Evolutionary conservation across 2,329 filamentous ascomycete genomes (phyloP), one percentile per base, ranked within the genome.

Genomic region (Talaromyces sp.): DNA sequence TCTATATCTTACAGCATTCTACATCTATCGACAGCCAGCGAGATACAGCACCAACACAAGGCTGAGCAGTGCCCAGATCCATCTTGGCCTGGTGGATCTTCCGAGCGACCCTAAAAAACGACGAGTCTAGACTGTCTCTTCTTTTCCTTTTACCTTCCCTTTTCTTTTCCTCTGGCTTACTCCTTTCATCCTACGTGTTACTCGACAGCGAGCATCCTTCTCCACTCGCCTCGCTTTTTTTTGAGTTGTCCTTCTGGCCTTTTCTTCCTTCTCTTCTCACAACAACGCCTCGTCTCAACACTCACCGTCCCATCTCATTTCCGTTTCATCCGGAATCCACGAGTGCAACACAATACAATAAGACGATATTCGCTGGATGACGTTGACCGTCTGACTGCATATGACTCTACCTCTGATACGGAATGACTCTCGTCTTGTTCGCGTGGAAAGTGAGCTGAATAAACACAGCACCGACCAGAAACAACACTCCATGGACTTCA

Each of bases 41-140:
- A 28, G 13, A 3, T 25, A n/a, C 6, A 28, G 3, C 25, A 7
- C 25, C 25, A 28, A 28, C n/a, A 28, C 50, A 28, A 39, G 33
- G 50, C 50, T 25, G 46, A 19, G 43, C n/a, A 15, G 8, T 17
- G 21, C 7, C 39, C 6, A 19, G 7, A 41, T 41, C 15, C 7
- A 17, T 22, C 10, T 19, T 22, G 48, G 33, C 48, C 48, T n/a
- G 48, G 48, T 52, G 48, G 48, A 39, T 52, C 48, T 36, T 52
- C 48, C 48, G 48, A 36, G 53, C 39, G 53, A 45, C 53, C 53
- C 39, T 36, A n/a, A 35, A 55, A 43, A 52, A 25, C 48, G 48
- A 37, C 48, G 28, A 52, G 48, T 52, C 48, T 52, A 52, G 48
- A 52, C 48, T 39, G 11, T 22, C 51, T 57, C 22, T 56, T 36